A percentile compares a stretch with the other conserved stretches of the same genome.
phyloP scores from a whole-genome alignment of 345 rosid species.

The Populus ilicifolia region DNA sequence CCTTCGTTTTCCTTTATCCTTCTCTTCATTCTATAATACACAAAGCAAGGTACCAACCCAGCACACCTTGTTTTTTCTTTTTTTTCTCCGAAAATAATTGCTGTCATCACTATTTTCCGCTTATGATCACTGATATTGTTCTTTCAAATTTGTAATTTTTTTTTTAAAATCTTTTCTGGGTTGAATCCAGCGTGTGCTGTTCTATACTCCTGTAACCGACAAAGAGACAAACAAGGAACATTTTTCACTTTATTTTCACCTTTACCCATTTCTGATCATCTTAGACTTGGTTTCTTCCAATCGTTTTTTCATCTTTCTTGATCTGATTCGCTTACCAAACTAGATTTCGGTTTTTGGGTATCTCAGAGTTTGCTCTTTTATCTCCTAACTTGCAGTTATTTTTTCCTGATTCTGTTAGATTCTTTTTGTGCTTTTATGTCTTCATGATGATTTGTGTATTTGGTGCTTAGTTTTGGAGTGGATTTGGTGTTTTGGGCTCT shows the following conservation, averaged over 20 bases:
- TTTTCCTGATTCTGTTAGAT: background rate
- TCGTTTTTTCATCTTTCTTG: background rate
- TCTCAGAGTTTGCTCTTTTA: background rate
- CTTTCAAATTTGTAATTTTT: background rate
- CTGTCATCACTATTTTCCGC: background rate
- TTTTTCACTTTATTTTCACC: background rate
- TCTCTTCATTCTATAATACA: background rate
- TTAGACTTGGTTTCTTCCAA: background rate
- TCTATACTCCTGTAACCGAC: background rate
- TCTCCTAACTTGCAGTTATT: background rate
- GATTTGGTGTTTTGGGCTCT: background rate
- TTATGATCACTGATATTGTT: background rate
- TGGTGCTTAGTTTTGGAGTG: background rate
- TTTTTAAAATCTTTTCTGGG: background rate
- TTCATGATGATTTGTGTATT: background rate
- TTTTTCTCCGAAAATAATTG: background rate
- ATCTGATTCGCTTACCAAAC: background rate
- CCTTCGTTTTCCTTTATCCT: background rate
- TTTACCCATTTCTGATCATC: background rate
- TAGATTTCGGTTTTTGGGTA: background rate
- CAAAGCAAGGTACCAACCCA: conserved; percentile 1
- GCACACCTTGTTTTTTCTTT: background rate
- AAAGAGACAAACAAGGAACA: background rate
- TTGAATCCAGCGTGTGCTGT: background rate
- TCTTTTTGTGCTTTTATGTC: background rate